phyloP scores from a whole-genome alignment of 495 filamentous ascomycete species.

The Neurospora sp. region DNA sequence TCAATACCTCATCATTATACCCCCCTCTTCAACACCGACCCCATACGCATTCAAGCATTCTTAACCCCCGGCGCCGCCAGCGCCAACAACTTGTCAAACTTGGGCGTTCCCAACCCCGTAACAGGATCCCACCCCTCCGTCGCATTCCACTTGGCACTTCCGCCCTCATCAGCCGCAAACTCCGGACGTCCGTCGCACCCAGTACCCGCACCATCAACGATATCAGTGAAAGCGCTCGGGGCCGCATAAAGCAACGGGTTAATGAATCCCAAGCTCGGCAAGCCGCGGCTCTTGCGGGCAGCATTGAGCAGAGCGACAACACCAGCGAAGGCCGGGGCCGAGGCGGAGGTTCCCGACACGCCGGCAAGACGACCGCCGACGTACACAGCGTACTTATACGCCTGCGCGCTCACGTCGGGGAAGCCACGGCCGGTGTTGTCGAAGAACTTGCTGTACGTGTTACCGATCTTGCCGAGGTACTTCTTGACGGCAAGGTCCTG shows the following conservation, averaged over 20 bases:
- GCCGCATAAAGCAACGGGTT: slow-evolving; percentile 64
- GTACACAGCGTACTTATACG: slow-evolving; percentile 5
- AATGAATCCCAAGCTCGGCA: slow-evolving; percentile 56
- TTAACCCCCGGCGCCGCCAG: slow-evolving; percentile 14
- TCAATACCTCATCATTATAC: neutral
- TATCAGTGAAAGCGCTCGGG: slow-evolving; percentile 49
- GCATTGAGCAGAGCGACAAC: slow-evolving; percentile 60
- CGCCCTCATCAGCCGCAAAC: slow-evolving; percentile 1
- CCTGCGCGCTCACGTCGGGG: slow-evolving; percentile 62
- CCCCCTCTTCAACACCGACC: neutral
- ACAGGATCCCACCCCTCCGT: slow-evolving; percentile 37
- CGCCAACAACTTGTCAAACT: slow-evolving; percentile 17
- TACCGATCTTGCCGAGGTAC: slow-evolving; percentile 30
- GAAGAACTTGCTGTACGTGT: slow-evolving; percentile 15
- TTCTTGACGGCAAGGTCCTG: slow-evolving; percentile 45
- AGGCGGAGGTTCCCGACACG: slow-evolving; percentile 51
- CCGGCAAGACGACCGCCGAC: slow-evolving; percentile 8
- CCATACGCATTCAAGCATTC: slow-evolving; percentile 9
- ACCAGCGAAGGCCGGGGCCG: slow-evolving; percentile 52
- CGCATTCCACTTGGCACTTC: slow-evolving; percentile 50
- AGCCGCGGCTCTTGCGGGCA: slow-evolving; percentile 44
- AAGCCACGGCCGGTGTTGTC: slow-evolving; percentile 58
- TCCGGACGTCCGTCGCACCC: slow-evolving; percentile 46
- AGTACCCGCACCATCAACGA: slow-evolving; percentile 46
- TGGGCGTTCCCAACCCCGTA: slow-evolving; percentile 35